Evolutionary conservation across 768 basidiomycete genomes (phyloP).

Genomic region (Suillus cothurnatus): DNA sequence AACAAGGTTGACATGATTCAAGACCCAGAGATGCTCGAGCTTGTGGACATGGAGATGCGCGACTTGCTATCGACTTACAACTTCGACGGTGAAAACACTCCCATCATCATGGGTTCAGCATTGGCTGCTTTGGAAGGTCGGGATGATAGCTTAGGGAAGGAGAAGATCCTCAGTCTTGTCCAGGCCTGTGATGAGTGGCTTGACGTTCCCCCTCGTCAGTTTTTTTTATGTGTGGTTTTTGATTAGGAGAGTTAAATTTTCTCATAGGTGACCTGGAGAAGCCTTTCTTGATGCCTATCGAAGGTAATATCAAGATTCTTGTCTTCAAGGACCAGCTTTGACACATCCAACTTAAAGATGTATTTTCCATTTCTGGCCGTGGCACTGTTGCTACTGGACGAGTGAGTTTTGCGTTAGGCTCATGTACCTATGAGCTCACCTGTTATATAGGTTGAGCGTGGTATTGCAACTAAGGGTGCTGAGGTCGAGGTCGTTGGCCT

Average conservation of each 20-base stretch:
- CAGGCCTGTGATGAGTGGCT: constrained; percentile 93
- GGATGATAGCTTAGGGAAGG: constrained; percentile 74
- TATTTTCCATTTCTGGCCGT: constrained; percentile 97
- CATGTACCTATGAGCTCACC: background rate
- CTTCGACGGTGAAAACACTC: constrained; percentile 96
- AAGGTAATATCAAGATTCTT: constrained; percentile 49
- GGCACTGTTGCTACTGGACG: constrained; percentile 97
- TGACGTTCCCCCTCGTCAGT: constrained; percentile 86
- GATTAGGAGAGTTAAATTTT: constrained; percentile 2
- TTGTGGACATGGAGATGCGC: constrained; percentile 99
- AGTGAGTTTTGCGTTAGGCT: constrained; percentile 43
- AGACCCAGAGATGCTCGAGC: constrained; percentile 97
- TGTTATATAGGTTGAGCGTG: constrained; percentile 78
- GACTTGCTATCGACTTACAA: constrained; percentile 91
- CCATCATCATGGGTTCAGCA: constrained; percentile 98
- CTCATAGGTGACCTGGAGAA: constrained; percentile 89
- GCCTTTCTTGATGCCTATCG: constrained; percentile 94
- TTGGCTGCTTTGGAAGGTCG: constrained; percentile 91
- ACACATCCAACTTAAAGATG: constrained; percentile 48
- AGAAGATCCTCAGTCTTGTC: constrained; percentile 82
- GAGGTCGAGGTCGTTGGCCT: constrained; percentile 94
- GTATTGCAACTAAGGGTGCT: constrained; percentile 84
- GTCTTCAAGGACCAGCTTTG: background rate
- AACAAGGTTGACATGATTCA: constrained; percentile 98
- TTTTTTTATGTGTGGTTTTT: constrained; percentile 1